These are phyloP conservation scores for Sinapis alba DNA, from an alignment of 441 rosid genomes.

Conservation along the genomic window DNA sequence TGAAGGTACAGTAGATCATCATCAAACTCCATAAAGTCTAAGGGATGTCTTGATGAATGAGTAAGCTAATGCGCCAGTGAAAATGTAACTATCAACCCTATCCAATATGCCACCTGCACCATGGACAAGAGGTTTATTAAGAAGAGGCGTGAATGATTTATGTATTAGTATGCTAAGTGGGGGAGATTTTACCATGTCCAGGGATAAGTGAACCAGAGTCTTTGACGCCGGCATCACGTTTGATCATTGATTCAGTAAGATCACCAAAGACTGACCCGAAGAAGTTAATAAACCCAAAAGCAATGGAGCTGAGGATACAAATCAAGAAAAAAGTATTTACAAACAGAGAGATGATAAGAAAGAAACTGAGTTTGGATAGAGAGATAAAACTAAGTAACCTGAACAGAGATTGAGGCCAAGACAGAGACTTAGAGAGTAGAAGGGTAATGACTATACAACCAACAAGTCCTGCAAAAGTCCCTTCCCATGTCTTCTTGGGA, in stretches of 20 bases:
- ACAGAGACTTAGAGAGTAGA: constrained; percentile 58
- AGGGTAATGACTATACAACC: constrained; percentile 78
- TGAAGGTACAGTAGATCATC: constrained; percentile 4
- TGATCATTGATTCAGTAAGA: constrained; percentile 94
- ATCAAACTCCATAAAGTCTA: constrained; percentile 65
- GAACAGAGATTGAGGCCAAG: constrained; percentile 80
- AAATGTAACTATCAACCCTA: constrained; percentile 88
- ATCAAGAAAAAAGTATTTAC: not conserved
- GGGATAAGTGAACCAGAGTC: constrained; percentile 97
- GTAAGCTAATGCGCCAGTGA: constrained; percentile 91
- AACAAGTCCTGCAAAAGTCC: constrained; percentile 78
- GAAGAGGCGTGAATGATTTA: not conserved
- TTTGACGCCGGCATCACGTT: constrained; percentile 97
- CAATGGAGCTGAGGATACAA: constrained; percentile 62
- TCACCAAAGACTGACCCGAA: constrained; percentile 95
- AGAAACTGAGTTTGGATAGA: not conserved
- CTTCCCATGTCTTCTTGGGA: constrained; percentile 99
- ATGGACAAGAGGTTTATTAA: not conserved
- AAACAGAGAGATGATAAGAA: constrained; percentile 10
- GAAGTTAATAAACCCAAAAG: constrained; percentile 84
- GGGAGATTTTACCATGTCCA: constrained; percentile 69
- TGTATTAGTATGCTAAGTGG: not conserved
- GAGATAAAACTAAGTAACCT: constrained; percentile 47
- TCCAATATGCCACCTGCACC: constrained; percentile 85
- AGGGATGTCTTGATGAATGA: constrained; percentile 78